phyloP scores from a whole-genome alignment of 2,329 filamentous ascomycete species.

The Thielaviopsis musarum region DNA sequence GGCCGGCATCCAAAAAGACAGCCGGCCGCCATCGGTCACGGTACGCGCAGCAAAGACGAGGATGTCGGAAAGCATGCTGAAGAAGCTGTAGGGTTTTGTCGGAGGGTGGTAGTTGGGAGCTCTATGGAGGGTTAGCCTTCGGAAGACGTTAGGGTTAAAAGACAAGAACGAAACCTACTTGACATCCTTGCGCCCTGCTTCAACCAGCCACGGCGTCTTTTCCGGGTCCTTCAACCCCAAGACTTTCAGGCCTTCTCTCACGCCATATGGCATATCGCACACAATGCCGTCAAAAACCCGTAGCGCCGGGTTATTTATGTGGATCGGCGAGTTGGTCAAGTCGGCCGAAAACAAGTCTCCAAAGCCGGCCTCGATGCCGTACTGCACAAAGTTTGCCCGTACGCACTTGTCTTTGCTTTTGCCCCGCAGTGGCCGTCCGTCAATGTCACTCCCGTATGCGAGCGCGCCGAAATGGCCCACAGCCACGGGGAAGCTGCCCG shows the following conservation, averaged over 20 bases:
- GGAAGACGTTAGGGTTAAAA: background rate
- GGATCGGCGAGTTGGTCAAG: slow-evolving; percentile 70
- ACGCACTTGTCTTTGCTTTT: slow-evolving; percentile 35
- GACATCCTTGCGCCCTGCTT: slow-evolving; percentile 53
- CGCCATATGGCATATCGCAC: slow-evolving; percentile 91
- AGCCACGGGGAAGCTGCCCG: slow-evolving; percentile 80
- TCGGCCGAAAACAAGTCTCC: slow-evolving; percentile 74
- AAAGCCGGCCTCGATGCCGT: slow-evolving; percentile 47
- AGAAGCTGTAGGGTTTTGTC: slow-evolving; percentile 82
- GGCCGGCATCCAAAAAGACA: slow-evolving; percentile 97
- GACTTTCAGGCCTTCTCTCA: slow-evolving; percentile 80
- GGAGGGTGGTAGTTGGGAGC: slow-evolving; percentile 61
- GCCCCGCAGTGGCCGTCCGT: slow-evolving; percentile 74
- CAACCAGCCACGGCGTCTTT: slow-evolving; percentile 41
- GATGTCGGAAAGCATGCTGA: slow-evolving; percentile 79
- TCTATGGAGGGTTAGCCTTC: slow-evolving; percentile 19
- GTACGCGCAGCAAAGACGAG: slow-evolving; percentile 62
- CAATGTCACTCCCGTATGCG: slow-evolving; percentile 79
- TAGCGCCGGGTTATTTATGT: slow-evolving; percentile 23
- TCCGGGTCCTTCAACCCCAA: slow-evolving; percentile 57
- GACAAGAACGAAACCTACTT: slow-evolving; percentile 29
- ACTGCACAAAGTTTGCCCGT: slow-evolving; percentile 67
- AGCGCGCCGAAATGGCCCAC: slow-evolving; percentile 80
- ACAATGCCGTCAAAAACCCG: slow-evolving; percentile 74
- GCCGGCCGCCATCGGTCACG: slow-evolving; percentile 59